Base-by-base conservation (phyloP, 2,329 filamentous ascomycete species). In the Didymella sp. region DNA sequence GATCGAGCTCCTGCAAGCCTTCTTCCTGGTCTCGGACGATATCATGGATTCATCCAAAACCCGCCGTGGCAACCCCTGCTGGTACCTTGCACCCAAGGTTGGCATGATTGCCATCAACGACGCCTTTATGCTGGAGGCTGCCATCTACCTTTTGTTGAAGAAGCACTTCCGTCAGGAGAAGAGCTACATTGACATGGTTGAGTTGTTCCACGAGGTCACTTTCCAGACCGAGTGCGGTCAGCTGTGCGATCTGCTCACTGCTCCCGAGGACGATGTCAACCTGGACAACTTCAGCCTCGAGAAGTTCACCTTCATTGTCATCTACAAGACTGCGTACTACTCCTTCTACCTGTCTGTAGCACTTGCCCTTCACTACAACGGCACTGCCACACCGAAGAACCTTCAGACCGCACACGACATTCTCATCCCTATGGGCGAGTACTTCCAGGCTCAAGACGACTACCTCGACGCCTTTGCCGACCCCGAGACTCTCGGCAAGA, bases 311-410 rank as follows among this genome's bases (percentile, higher is more conserved):
- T 99, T 98, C 84, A 99, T 99, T 73, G 95, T 99, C 81, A 91
- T 96, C 80, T 98, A 96, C 88, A 99, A 99, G 87, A 99, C 95
- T 22, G 93, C 95, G 48, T 99, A 96, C 84, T 99, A 99, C 84
- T 96, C 90, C 73, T 99, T 99, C 85, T 98, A 98, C 82, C 89
- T 99, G 13, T 95, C 95, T 57, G 92, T 99, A 53, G 94, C 92
- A 9, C 86, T 99, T 41, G 91, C 95, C 5, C 84, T 99, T 69
- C 84, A 94, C 82, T 89, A 92, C 79, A 86, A 93, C 66, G 88
- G 92, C 73, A 84, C 93, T 59, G 95, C 94, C 21, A 95, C 92
- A 8, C 86, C 89, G 25, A 86, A 90, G 79, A 98, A 97, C 82
- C 87, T 99, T 59, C 89, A 94, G 80, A 89, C 90, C 73, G 89